Percentiles rank a stretch among this genome's conserved stretches.
Conservation (phyloP, 495 filamentous ascomycete genomes). For the Penicillium mononematosum region DNA sequence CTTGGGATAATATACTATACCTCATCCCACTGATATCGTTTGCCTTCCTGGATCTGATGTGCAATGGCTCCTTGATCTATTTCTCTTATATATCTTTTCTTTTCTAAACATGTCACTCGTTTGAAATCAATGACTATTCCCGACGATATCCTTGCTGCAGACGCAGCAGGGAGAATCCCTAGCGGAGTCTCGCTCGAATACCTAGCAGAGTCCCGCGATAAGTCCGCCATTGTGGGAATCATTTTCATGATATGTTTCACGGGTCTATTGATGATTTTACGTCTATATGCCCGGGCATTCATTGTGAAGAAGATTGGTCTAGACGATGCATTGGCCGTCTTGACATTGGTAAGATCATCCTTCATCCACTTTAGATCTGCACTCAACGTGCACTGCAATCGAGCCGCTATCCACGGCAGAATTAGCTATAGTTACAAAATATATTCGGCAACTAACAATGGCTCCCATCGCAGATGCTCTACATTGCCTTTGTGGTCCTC, state of each 20-base stretch:
- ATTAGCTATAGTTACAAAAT: neutral
- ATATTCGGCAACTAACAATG: neutral
- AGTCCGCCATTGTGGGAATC: slow-evolving; percentile 39
- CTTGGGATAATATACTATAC: neutral
- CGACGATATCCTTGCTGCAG: slow-evolving; percentile 30
- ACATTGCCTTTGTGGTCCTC: slow-evolving; percentile 39
- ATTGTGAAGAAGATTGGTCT: slow-evolving; percentile 34
- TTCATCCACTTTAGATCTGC: slow-evolving; percentile 16
- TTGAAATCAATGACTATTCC: slow-evolving; percentile 31
- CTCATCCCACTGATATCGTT: neutral
- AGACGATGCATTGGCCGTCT: slow-evolving; percentile 38
- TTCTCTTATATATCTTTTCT: neutral
- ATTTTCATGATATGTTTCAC: slow-evolving; percentile 40
- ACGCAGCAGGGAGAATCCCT: slow-evolving; percentile 35
- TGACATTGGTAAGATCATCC: slow-evolving; percentile 36
- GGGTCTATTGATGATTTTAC: slow-evolving; percentile 26
- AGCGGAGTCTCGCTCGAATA: slow-evolving; percentile 33
- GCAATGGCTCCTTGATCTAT: slow-evolving; percentile 6
- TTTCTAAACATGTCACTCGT: slow-evolving; percentile 9
- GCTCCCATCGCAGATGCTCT: slow-evolving; percentile 20
- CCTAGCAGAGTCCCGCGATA: slow-evolving; percentile 41
- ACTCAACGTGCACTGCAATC: neutral
- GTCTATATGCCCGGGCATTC: slow-evolving; percentile 37
- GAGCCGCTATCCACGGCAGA: neutral
- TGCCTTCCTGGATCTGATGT: neutral